Base-by-base conservation (phyloP, 108 stramenopile genomes). In the Bacterosira constricta region DNA sequence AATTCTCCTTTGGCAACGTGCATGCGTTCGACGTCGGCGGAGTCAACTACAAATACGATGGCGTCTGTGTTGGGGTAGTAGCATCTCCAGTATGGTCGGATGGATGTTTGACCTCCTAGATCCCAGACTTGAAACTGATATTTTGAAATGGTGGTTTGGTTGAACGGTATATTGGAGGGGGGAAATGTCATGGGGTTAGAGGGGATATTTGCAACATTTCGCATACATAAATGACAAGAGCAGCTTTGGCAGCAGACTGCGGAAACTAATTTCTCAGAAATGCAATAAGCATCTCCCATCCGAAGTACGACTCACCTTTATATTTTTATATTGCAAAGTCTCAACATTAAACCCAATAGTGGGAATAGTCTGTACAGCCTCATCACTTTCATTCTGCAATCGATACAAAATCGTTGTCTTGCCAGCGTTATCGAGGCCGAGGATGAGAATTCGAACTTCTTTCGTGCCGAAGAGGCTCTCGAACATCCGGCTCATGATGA, bases 41-140 rank as follows among this genome's bases (percentile, higher is more conserved):
- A 94, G 71, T 99, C 99, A 0, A 99, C 99, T 6, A 99, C 98
- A 80, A 99, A 99, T 63, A 99, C 98, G 59, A 99, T 98, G 35
- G 98, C 99, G 82, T 99, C 98, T 10, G 99, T 99, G 83, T 99
- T 99, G 41, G 98, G 98, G 68, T 99, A 99, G 69, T 99, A 99
- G 87, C 96, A 97, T 72, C 99, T 61, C 99, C 99, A 99, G 76
- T 99, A 99, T 6, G 99, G 99, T 53, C 99, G 96, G 71, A 99
- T 99, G 53, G 88, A 94, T 4, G 98, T 99, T 86, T 99, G 98
- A 13, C 99, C 99, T 27, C 98, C 99, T 36, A 99, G 79, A 73
- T 99, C 99, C 99, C 99, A 99, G 27, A 99, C 99, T 93, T 97
- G 99, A 80, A 99, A 99, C 90, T 98, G 42, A 11, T 25, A 31